These are phyloP conservation scores for Candida pseudocylindracea DNA, from an alignment of 1,139 yeast genomes.

Conservation along the genomic window DNA sequence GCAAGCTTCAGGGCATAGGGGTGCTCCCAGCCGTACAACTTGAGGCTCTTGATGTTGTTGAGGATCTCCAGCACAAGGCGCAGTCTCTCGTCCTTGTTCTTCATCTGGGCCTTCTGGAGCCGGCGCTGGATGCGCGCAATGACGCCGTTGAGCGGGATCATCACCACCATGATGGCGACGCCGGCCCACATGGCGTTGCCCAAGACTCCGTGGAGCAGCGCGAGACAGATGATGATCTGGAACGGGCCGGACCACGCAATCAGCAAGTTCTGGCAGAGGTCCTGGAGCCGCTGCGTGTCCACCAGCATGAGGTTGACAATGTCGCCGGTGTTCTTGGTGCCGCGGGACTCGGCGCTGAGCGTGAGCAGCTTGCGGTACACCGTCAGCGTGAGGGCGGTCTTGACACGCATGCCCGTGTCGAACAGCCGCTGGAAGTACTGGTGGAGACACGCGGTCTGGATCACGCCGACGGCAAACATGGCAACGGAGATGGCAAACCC, in stretches of 20 bases:
- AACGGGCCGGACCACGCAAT: slow-evolving; percentile 94
- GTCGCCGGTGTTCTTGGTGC: slow-evolving; percentile 77
- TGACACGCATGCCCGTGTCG: slow-evolving; percentile 78
- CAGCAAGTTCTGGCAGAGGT: slow-evolving; percentile 68
- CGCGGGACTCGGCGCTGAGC: slow-evolving; percentile 69
- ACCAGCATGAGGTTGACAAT: slow-evolving; percentile 94
- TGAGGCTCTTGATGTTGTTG: slow-evolving; percentile 78
- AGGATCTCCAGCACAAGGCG: slow-evolving; percentile 65
- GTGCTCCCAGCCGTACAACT: slow-evolving; percentile 85
- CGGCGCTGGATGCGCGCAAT: slow-evolving; percentile 55
- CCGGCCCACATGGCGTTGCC: slow-evolving; percentile 98
- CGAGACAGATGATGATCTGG: slow-evolving; percentile 64
- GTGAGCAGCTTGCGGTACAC: slow-evolving; percentile 65
- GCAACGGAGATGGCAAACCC: slow-evolving; percentile 69
- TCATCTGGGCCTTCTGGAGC: slow-evolving; percentile 40
- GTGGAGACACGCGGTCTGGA: slow-evolving; percentile 72
- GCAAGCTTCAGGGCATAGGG: slow-evolving; percentile 60
- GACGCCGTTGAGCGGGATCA: slow-evolving; percentile 68
- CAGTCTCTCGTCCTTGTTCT: slow-evolving; percentile 21
- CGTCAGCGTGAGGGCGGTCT: slow-evolving; percentile 56
- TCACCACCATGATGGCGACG: slow-evolving; percentile 56
- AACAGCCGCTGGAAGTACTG: slow-evolving; percentile 84
- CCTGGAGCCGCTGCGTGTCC: slow-evolving; percentile 87
- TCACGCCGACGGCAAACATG: slow-evolving; percentile 67
- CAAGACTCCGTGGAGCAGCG: slow-evolving; percentile 49